Evolutionary conservation across 1,139 yeast genomes (phyloP), one percentile per base, ranked within the genome.

Genomic region (Suhomyces maxii): DNA sequence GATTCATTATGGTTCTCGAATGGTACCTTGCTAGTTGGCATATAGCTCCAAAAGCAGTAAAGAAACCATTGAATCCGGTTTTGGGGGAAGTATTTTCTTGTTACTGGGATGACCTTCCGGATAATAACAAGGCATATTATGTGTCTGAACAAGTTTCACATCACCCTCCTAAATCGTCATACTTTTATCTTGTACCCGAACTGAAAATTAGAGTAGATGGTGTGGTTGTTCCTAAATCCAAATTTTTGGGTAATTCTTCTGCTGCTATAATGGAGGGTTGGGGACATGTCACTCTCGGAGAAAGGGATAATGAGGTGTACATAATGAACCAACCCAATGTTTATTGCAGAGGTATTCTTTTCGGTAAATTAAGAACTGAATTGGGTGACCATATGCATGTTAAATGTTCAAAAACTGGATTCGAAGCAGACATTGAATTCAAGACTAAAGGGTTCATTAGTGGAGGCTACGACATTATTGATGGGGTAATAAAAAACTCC

Each of bases 1-100:
- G 99, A 51, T 91, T 93, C 58, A 63, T 89, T 8, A 68, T 79
- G 40, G 83, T 93, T 8, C 82, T 87, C 37, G 82, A 84, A 58
- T 93, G 97, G 96, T 93, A 91, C 63, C 74, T 93, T 63, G 82
- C 97, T 2, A 90, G 95, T 41, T 93, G 98, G 98, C 98, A 93
- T 61, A 91, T 93, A 61, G 95, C 97, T 1, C 99, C 99, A 25
- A 93, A 91, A 63, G 99, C 98, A 1, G 99, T 93, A 10, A 93
- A 95, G 65, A 93, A 93, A 67, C 99, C 99, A 0, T 74, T 93
- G 57, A 93, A 93, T 59, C 99, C 99, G 0, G 90, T 95, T 7
- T 67, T 93, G 30, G 98, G 98, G 28, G 99, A 93, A 63, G 78
- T 85, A 55, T 93, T 89, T 63, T 77, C 88, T 13, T 86, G 97